Percentiles rank a stretch among this genome's conserved stretches.
Conservation (phyloP, 352 stramenopile species). For the Pythium biforme region DNA sequence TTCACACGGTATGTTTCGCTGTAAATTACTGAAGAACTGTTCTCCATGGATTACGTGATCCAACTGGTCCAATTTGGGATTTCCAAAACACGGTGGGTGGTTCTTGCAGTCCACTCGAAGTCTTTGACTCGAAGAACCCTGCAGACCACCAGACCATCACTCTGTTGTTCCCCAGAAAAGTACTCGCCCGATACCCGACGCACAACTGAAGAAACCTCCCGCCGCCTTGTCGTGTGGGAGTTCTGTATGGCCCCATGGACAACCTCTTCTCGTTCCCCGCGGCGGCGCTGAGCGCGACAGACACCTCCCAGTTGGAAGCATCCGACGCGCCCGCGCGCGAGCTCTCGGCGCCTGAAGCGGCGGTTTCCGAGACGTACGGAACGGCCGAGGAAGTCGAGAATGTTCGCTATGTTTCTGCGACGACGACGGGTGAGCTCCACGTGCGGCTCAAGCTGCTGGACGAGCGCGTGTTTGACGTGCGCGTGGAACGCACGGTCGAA, state of each 20-base stretch:
- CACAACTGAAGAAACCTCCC: slow-evolving; percentile 3
- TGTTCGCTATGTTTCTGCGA: slow-evolving; percentile 5
- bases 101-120: neutral
- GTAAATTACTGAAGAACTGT: neutral
- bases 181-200: no score
- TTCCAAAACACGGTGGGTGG: slow-evolving; percentile 18
- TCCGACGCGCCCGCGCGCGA: slow-evolving; percentile 8
- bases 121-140: neutral
- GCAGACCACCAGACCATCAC: slow-evolving; percentile 25
- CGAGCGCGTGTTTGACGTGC: slow-evolving; percentile 73
- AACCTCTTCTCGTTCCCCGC: slow-evolving; percentile 29
- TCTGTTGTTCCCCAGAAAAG: slow-evolving; percentile 7
- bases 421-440: slow-evolving; percentile 22
- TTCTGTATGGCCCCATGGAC: slow-evolving; percentile 13
- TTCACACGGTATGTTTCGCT: no score
- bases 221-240: no score
- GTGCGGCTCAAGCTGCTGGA: slow-evolving; percentile 77
- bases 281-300: slow-evolving; percentile 3
- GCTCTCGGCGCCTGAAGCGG: neutral
- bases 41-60: slow-evolving; percentile 10
- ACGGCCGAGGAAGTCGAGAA: slow-evolving; percentile 5
- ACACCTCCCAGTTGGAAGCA: neutral
- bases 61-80: neutral
- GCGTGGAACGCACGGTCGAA: slow-evolving; percentile 37
- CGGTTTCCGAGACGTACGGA: neutral